Percentiles rank a stretch among this genome's conserved stretches.
Evolutionary conservation across 768 basidiomycete genomes (phyloP).

Genomic region (Austroboletus eburneus): DNA sequence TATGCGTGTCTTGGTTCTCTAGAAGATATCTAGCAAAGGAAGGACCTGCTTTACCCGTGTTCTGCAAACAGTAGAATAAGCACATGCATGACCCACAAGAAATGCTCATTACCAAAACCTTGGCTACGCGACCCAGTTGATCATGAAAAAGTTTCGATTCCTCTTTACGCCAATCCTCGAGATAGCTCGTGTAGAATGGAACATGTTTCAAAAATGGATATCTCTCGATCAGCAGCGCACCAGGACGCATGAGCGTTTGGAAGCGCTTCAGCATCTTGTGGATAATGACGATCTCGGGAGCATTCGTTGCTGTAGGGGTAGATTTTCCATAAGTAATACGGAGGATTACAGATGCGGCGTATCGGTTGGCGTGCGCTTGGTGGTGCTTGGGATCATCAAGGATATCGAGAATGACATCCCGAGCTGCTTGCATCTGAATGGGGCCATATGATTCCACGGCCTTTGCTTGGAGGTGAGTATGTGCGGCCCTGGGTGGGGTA

Average conservation of each 20-base stretch:
- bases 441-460: constrained; percentile 45
- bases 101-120: constrained; percentile 47
- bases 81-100: background rate
- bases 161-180: constrained; percentile 52
- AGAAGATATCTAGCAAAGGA: constrained; percentile 59
- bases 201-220: constrained; percentile 42
- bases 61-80: constrained; percentile 13
- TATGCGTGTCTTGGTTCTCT: constrained; percentile 49
- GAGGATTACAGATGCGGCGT: constrained; percentile 34
- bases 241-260: constrained; percentile 34
- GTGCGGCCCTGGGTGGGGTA: constrained; percentile 43
- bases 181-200: constrained; percentile 58
- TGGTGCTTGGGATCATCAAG: constrained; percentile 37
- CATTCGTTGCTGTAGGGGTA: constrained; percentile 25
- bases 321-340: constrained; percentile 35
- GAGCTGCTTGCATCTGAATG: constrained; percentile 39
- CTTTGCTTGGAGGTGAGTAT: constrained; percentile 56
- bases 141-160: constrained; percentile 53
- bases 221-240: constrained; percentile 33
- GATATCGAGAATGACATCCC: constrained; percentile 30
- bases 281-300: constrained; percentile 32
- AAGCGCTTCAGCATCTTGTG: constrained; percentile 35
- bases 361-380: constrained; percentile 51
- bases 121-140: constrained; percentile 44
- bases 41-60: constrained; percentile 21